Evolutionary conservation across 495 filamentous ascomycete genomes (phyloP).

Genomic region (Hyaloscypha hepaticicola): DNA sequence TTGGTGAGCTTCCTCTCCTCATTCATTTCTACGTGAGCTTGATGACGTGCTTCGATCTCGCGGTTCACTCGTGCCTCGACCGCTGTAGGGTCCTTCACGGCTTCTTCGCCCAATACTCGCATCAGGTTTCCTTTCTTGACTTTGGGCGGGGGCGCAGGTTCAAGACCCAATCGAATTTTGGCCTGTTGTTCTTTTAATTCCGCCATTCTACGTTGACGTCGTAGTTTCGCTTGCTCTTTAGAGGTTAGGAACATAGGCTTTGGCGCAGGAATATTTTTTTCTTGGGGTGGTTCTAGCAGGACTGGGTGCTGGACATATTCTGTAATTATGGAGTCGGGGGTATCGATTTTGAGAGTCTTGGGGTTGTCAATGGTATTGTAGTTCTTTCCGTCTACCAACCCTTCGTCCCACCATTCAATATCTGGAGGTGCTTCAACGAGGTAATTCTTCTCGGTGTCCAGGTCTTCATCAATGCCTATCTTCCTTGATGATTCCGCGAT

Average conservation of each 20-base stretch:
- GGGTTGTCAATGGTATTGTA: conserved; percentile 69
- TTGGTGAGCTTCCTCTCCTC: conserved; percentile 88
- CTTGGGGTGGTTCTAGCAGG: conserved; percentile 86
- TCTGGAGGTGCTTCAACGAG: conserved; percentile 81
- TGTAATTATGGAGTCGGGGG: conserved; percentile 81
- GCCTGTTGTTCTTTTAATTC: conserved; percentile 94
- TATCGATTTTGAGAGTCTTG: conserved; percentile 68
- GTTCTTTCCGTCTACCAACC: conserved; percentile 66
- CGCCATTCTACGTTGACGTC: conserved; percentile 85
- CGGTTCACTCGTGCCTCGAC: conserved; percentile 91
- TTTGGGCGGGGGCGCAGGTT: conserved; percentile 86
- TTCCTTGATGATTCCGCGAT: conserved; percentile 84
- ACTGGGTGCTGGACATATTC: conserved; percentile 91
- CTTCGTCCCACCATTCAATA: conserved; percentile 98
- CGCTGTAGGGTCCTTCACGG: conserved; percentile 95
- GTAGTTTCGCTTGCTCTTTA: conserved; percentile 87
- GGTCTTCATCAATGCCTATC: conserved; percentile 85
- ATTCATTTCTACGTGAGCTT: conserved; percentile 74
- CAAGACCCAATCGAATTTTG: conserved; percentile 87
- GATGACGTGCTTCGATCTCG: conserved; percentile 81
- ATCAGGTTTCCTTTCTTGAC: conserved; percentile 95
- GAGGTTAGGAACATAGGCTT: conserved; percentile 93
- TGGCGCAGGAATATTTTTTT: conserved; percentile 70
- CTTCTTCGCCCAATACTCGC: conserved; percentile 95
- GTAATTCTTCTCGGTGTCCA: conserved; percentile 86